phyloP scores from a whole-genome alignment of 306 rosid species.

The Malus sieversii region DNA sequence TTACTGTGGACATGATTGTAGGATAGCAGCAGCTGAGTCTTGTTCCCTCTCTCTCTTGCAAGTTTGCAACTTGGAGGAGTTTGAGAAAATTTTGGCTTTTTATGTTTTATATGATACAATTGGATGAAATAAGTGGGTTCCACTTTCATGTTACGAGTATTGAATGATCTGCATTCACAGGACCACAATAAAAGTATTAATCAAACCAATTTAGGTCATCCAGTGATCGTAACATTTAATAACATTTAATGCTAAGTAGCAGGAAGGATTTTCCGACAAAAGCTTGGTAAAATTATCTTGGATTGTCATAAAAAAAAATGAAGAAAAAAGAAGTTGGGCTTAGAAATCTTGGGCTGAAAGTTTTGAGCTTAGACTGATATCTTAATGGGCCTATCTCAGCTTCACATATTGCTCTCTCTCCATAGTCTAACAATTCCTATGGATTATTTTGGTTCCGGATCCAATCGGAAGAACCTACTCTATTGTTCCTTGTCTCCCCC shows the following conservation, averaged over 20 bases:
- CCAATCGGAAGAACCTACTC: neutral
- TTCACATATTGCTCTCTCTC: neutral
- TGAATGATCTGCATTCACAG: too few species aligned
- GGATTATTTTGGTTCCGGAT: neutral
- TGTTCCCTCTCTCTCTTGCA: neutral
- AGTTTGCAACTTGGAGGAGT: neutral
- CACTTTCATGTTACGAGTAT: too few species aligned
- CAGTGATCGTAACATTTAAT: too few species aligned
- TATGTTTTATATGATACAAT: neutral
- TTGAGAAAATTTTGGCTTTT: neutral
- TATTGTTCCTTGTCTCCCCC: neutral
- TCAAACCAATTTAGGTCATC: too few species aligned
- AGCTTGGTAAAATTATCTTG: neutral
- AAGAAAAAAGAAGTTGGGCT: too few species aligned
- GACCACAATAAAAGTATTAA: too few species aligned
- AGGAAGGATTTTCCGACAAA: too few species aligned
- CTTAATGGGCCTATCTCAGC: neutral
- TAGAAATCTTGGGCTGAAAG: too few species aligned
- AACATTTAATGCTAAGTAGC: too few species aligned
- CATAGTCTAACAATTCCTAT: neutral
- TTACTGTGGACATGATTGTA: conserved; percentile 33
- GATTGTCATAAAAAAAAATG: neutral
- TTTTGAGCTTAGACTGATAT: neutral
- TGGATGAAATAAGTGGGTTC: too few species aligned
- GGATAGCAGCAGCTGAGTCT: conserved; percentile 14